Evolutionary conservation across 208 protist genomes (phyloP).

Genomic region (Leishmania gerbilli): DNA sequence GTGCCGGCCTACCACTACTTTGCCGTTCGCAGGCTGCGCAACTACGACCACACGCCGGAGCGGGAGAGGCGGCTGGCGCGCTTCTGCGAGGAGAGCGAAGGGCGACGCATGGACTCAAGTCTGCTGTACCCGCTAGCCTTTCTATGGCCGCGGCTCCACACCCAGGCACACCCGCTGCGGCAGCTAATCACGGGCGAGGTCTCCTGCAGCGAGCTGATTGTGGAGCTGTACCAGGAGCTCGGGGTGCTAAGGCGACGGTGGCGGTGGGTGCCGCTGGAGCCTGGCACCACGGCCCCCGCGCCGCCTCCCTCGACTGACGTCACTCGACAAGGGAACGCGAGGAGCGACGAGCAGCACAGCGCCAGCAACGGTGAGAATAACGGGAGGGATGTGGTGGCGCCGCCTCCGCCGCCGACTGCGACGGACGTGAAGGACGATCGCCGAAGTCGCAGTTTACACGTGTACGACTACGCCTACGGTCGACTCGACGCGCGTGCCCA

Average conservation of each 20-base stretch:
- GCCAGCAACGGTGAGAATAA: background rate
- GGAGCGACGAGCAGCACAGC: background rate
- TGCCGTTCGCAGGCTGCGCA: constrained; percentile 57
- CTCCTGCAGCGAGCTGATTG: constrained; percentile 68
- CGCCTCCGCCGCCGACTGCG: constrained; percentile 13
- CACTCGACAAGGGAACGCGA: background rate
- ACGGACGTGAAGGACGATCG: constrained; percentile 18
- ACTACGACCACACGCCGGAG: constrained; percentile 38
- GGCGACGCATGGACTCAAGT: constrained; percentile 42
- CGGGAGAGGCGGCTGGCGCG: constrained; percentile 19
- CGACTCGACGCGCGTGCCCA: constrained; percentile 21
- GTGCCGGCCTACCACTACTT: constrained; percentile 63
- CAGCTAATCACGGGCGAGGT: constrained; percentile 31
- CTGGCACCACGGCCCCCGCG: background rate
- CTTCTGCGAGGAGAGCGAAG: constrained; percentile 34
- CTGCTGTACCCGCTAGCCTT: constrained; percentile 51
- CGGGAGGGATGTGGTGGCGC: background rate
- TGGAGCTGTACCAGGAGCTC: constrained; percentile 71
- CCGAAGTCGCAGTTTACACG: constrained; percentile 17
- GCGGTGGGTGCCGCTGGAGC: constrained; percentile 43
- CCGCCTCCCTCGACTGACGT: background rate
- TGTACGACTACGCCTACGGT: constrained; percentile 42
- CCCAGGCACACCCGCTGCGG: constrained; percentile 32
- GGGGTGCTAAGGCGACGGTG: constrained; percentile 50
- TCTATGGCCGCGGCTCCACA: constrained; percentile 46